A percentile compares a stretch with the other conserved stretches of the same genome.
These are phyloP conservation scores for Penicillium sp. DNA, from an alignment of 2,329 filamentous ascomycete genomes.

Conservation along the genomic window DNA sequence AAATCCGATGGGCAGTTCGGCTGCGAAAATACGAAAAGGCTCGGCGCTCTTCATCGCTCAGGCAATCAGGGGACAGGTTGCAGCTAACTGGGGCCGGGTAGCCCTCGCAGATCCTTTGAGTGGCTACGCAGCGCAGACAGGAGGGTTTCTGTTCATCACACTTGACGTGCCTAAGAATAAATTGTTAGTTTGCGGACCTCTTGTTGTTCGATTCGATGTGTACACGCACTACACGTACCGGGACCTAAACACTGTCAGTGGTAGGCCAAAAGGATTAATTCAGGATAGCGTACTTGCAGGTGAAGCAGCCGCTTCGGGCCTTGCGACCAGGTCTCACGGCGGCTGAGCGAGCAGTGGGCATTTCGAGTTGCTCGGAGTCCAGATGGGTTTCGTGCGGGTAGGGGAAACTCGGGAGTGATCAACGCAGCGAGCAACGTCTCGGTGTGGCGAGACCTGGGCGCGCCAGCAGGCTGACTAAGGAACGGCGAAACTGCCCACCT, in stretches of 20 bases:
- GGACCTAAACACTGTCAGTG: not conserved
- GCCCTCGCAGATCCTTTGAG: slow-evolving; percentile 4
- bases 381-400: no score
- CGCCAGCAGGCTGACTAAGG: no score
- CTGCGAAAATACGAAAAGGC: slow-evolving; percentile 4
- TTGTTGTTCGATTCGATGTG: no score
- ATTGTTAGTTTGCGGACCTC: not conserved
- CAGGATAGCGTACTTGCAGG: slow-evolving; percentile 1
- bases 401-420: no score
- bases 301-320: slow-evolving; percentile 2
- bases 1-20: not conserved
- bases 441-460: no score
- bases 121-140: not conserved
- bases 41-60: slow-evolving; percentile 2
- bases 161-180: not conserved
- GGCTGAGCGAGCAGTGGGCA: no score
- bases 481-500: no score
- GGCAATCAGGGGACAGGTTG: not conserved
- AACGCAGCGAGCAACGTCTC: no score
- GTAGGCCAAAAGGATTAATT: no score
- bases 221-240: not conserved
- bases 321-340: not conserved
- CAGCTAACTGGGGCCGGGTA: not conserved
- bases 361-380: no score
- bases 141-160: slow-evolving; percentile 4